These are phyloP conservation scores for Globisporangium echinulatum DNA, from an alignment of 352 stramenopile species.

Conservation along the genomic window DNA sequence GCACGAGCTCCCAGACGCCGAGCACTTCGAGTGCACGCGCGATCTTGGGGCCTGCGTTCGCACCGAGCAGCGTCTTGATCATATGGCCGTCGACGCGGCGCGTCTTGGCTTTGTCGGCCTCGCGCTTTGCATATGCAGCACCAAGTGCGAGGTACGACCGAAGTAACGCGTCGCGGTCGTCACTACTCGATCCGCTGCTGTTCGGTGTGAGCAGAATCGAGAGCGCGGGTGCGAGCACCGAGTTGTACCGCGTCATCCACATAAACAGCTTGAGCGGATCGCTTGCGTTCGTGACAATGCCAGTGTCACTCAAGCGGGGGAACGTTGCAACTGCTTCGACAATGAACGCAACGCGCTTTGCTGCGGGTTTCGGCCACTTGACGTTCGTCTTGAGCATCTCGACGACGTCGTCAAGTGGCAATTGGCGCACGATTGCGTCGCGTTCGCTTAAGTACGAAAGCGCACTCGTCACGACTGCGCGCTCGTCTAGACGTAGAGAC, in stretches of 20 bases:
- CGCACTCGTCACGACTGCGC: conserved; percentile 30
- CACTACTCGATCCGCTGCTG: not conserved
- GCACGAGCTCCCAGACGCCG: conserved; percentile 45
- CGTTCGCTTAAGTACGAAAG: conserved; percentile 25
- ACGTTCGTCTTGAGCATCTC: conserved; percentile 73
- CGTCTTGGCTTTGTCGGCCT: conserved; percentile 8
- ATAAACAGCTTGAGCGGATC: conserved; percentile 52
- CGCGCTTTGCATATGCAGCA: conserved; percentile 21
- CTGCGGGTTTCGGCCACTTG: conserved; percentile 64
- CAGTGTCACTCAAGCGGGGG: conserved; percentile 8
- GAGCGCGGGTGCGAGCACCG: conserved; percentile 42
- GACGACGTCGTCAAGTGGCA: conserved; percentile 40
- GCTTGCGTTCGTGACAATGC: not conserved
- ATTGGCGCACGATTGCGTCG: conserved; percentile 14
- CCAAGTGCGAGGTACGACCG: conserved; percentile 28
- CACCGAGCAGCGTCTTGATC: conserved; percentile 34
- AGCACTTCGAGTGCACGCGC: conserved; percentile 46
- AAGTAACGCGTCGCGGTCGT: conserved; percentile 17
- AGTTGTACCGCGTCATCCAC: conserved; percentile 62
- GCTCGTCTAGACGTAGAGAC: conserved; percentile 12
- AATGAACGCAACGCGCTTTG: conserved; percentile 59
- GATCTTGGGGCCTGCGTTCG: conserved; percentile 27
- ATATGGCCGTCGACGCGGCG: conserved; percentile 45
- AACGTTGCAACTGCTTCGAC: conserved; percentile 57
- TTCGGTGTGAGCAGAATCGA: conserved; percentile 37